Percentiles rank a stretch among this genome's conserved stretches.
phyloP scores from a whole-genome alignment of 164 flowering plant species.

The Umbilicus rupestris region DNA sequence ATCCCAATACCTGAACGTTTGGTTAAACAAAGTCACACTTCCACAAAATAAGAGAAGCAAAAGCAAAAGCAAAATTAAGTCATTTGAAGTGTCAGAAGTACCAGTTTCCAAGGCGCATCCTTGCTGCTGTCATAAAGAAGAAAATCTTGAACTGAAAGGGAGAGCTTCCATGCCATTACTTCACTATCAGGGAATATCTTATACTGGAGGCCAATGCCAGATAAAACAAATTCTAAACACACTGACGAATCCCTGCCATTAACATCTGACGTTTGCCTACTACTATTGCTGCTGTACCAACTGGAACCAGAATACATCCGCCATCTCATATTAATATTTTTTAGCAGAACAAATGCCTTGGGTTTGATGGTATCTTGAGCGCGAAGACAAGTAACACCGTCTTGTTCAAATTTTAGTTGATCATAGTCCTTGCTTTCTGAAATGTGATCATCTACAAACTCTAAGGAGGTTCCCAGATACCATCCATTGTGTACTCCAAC shows the following conservation, averaged over 20 bases:
- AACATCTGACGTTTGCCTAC: slow-evolving; percentile 11
- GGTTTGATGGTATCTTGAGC: slow-evolving; percentile 24
- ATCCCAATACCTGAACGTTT: slow-evolving; percentile 58
- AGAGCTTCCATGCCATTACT: slow-evolving; percentile 47
- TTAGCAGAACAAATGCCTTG: slow-evolving; percentile 48
- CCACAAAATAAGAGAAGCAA: not conserved
- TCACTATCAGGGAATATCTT: slow-evolving; percentile 60
- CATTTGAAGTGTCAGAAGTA: slow-evolving; percentile 17
- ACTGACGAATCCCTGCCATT: slow-evolving; percentile 45
- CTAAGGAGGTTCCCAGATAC: slow-evolving; percentile 52
- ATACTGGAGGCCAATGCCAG: slow-evolving; percentile 49
- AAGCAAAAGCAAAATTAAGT: not conserved
- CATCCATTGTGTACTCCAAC: slow-evolving; percentile 46
- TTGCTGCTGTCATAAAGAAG: slow-evolving; percentile 61
- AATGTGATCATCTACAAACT: slow-evolving; percentile 65
- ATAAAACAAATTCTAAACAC: slow-evolving; percentile 64
- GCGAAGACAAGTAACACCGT: slow-evolving; percentile 16
- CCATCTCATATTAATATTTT: slow-evolving; percentile 61
- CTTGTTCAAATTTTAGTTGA: slow-evolving; percentile 15
- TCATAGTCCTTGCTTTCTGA: slow-evolving; percentile 21
- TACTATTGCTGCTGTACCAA: slow-evolving; percentile 36
- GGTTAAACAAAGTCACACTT: slow-evolving; percentile 15
- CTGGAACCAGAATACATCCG: slow-evolving; percentile 79
- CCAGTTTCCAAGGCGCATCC: slow-evolving; percentile 91
- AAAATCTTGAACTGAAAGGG: slow-evolving; percentile 62